A percentile compares a stretch with the other conserved stretches of the same genome.
Evolutionary conservation across 495 filamentous ascomycete genomes (phyloP).

Genomic region (Bacidia rubella): DNA sequence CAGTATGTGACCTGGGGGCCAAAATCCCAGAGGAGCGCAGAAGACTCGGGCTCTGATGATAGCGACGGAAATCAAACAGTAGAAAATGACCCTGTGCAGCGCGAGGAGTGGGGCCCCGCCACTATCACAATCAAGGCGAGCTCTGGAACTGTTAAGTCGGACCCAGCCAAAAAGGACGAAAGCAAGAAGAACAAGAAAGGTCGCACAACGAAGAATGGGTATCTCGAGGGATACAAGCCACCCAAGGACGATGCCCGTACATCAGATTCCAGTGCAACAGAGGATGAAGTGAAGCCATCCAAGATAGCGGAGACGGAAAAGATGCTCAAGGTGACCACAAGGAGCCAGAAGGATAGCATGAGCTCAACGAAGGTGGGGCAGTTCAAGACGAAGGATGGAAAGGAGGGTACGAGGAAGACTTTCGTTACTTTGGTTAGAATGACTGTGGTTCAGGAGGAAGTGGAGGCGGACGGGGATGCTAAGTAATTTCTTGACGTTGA

Average conservation of each 20-base stretch:
- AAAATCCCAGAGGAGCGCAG: neutral
- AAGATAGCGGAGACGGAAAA: neutral
- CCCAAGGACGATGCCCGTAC: neutral
- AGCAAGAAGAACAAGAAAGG: neutral
- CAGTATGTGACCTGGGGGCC: neutral
- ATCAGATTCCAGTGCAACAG: too few relatives aligned
- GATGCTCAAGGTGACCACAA: neutral
- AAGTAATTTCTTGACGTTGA: too few relatives aligned
- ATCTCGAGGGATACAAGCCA: neutral
- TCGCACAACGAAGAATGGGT: neutral
- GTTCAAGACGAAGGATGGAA: slow-evolving; percentile 39
- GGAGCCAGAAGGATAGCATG: too few relatives aligned
- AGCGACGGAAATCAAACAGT: neutral
- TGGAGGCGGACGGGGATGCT: slow-evolving; percentile 20
- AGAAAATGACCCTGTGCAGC: neutral
- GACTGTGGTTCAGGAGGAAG: slow-evolving; percentile 1
- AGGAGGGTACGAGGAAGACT: slow-evolving; percentile 23
- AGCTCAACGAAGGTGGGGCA: slow-evolving; percentile 18
- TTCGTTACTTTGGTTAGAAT: slow-evolving; percentile 8
- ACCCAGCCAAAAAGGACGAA: neutral
- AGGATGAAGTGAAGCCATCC: neutral
- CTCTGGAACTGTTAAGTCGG: neutral
- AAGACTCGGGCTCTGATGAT: neutral
- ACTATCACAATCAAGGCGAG: neutral
- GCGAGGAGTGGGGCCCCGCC: neutral